Evolutionary conservation across 805 yeast genomes (phyloP).

Genomic region (Saturnispora sanitii): DNA sequence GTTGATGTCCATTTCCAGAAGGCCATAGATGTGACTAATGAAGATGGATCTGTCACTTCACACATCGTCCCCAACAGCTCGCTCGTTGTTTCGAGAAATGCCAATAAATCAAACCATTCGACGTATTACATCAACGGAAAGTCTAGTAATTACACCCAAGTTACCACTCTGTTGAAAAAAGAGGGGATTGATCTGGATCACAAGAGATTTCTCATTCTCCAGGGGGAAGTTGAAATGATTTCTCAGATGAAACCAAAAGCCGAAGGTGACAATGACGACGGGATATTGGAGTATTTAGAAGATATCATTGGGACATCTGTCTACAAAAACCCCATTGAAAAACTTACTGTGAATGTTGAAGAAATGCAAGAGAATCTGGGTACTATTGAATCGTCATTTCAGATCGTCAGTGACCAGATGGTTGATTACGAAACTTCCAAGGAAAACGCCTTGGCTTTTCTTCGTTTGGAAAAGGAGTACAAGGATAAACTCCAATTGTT

Average conservation of each 20-base stretch:
- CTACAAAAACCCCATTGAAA: slow-evolving; percentile 71
- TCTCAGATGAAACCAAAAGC: slow-evolving; percentile 99
- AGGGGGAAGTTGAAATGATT: slow-evolving; percentile 96
- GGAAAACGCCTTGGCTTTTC: slow-evolving; percentile 55
- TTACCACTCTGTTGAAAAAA: slow-evolving; percentile 59
- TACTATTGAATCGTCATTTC: slow-evolving; percentile 73
- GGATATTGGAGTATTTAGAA: slow-evolving; percentile 85
- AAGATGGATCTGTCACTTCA: slow-evolving; percentile 11
- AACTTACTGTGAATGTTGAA: slow-evolving; percentile 49
- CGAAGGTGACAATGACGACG: slow-evolving; percentile 85
- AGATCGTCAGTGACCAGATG: slow-evolving; percentile 71
- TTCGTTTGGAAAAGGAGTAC: slow-evolving; percentile 55
- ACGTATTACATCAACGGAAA: slow-evolving; percentile 66
- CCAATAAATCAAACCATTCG: slow-evolving; percentile 65
- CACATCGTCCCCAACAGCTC: slow-evolving; percentile 37
- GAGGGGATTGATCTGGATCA: slow-evolving; percentile 93
- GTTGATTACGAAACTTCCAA: slow-evolving; percentile 49
- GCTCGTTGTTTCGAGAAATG: slow-evolving; percentile 71
- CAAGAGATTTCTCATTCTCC: slow-evolving; percentile 85
- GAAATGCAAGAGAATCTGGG: slow-evolving; percentile 69
- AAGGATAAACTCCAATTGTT: slow-evolving; percentile 41
- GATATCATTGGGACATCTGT: slow-evolving; percentile 93
- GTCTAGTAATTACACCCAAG: slow-evolving; percentile 66
- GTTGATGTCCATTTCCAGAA: slow-evolving; percentile 85
- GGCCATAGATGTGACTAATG: slow-evolving; percentile 44